Evolutionary conservation across 192 early-diverging fungal species (phyloP), one percentile per base, ranked within the genome.

Genomic region (Backusella mclennaniae): DNA sequence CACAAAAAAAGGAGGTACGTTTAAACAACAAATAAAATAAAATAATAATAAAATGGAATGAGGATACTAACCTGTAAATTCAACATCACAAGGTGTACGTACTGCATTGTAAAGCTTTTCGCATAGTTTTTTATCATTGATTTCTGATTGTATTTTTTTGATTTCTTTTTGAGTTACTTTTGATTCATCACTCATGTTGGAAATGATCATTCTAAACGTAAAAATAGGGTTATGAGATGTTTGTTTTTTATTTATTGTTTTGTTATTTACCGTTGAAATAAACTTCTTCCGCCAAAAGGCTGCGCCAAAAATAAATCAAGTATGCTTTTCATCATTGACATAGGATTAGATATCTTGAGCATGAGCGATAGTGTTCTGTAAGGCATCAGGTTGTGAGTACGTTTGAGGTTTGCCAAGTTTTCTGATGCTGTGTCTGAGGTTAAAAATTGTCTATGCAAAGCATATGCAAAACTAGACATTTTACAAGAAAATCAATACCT

Each of bases 231-330:
- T 39, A 36, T n/a, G 23, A 7, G 35, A 39, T 21, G n/a, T 19
- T 33, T 35, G 21, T 63, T n/a, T 26, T 19, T 67, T 33, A 7
- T 14, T 38, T 53, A 29, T 41, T 38, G 6, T 35, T 53, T 12
- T 9, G 15, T 23, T 35, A 2, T 44, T 67, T 73, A 85, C 84
- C 84, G 79, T 73, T 89, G 88, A 39, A 86, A 80, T 38, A 89
- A 67, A 69, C 86, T 87, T 17, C 79, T 78, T 6, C 77, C 75
- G 17, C 88, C 88, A 76, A 89, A 89, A 12, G 88, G 88, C 23
- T 86, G 83, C 0, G 88, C 88, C 35, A 89, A 53, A 66, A 89
- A 89, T 14, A 89, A 39, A 68, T 87, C 84, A 35, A 89, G 72
- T 7, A 87, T 80, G 12, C 83, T 84, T 39, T 84, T 89, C 73